These are phyloP conservation scores for Piloderma croceum DNA, from an alignment of 768 basidiomycete genomes.

Conservation along the genomic window DNA sequence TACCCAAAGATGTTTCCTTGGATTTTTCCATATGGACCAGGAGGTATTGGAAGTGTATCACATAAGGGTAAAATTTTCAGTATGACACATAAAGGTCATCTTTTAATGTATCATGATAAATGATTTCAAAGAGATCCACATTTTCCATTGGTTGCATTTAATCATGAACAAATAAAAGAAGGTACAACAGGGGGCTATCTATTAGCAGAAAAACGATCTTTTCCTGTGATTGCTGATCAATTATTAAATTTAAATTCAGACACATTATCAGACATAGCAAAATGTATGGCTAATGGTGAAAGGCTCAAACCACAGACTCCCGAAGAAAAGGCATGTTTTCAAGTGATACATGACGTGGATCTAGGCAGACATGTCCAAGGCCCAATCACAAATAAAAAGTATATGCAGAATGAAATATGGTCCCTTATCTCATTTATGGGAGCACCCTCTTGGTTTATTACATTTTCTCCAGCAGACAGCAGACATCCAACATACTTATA, in stretches of 20 bases:
- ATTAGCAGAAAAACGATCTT: conserved; percentile 1
- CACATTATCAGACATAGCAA: neutral
- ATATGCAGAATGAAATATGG: too few relatives aligned
- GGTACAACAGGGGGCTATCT: conserved; percentile 8
- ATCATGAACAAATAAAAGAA: too few relatives aligned
- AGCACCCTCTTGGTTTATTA: too few relatives aligned
- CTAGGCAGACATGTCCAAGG: conserved; percentile 17
- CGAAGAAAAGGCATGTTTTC: conserved; percentile 6
- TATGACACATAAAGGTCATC: conserved; percentile 3
- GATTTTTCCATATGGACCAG: conserved; percentile 15
- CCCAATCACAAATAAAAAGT: conserved; percentile 21
- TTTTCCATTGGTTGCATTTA: too few relatives aligned
- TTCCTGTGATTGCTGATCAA: conserved; percentile 3
- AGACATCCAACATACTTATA: conserved; percentile 18
- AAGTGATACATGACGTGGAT: conserved; percentile 7
- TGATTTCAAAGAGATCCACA: too few relatives aligned
- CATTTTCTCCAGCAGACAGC: conserved; percentile 16
- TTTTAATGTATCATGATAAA: too few relatives aligned
- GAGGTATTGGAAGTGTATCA: conserved; percentile 22
- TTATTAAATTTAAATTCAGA: neutral
- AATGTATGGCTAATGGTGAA: neutral
- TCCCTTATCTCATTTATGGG: too few relatives aligned
- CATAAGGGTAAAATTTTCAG: conserved; percentile 22
- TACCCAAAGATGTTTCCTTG: too few relatives aligned
- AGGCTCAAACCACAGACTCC: neutral